A percentile compares a stretch with the other conserved stretches of the same genome.
Evolutionary conservation across 345 rosid species (phyloP).

Genomic region (Pugionium dolabratum): DNA sequence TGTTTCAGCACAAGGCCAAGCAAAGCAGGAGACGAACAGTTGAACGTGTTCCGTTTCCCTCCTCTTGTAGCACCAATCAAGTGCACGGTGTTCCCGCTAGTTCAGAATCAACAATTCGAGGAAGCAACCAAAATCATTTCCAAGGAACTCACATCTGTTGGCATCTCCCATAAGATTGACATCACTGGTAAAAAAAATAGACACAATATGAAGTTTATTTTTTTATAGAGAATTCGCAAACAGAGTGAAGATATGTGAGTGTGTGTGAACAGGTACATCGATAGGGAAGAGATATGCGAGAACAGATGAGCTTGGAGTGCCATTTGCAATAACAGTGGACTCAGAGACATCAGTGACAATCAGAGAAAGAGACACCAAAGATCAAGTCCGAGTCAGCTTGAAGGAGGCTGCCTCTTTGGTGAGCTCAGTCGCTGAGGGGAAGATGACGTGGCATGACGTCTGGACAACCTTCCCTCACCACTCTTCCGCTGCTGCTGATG

Average conservation of each 20-base stretch:
- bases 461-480: slow-evolving; percentile 79
- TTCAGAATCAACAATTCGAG: slow-evolving; percentile 83
- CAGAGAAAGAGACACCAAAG: slow-evolving; percentile 91
- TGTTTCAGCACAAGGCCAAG: slow-evolving; percentile 82
- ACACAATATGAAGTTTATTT: too few relatives aligned
- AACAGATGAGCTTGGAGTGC: slow-evolving; percentile 93
- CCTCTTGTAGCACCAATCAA: slow-evolving; percentile 91
- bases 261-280: slow-evolving; percentile 62
- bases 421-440: slow-evolving; percentile 69
- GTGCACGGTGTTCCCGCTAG: slow-evolving; percentile 93
- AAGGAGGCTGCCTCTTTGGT: slow-evolving; percentile 68
- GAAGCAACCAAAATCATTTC: slow-evolving; percentile 70
- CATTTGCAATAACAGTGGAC: slow-evolving; percentile 91
- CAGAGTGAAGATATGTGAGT: background rate
- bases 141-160: slow-evolving; percentile 68
- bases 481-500: slow-evolving; percentile 58
- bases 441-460: slow-evolving; percentile 66
- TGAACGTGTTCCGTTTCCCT: slow-evolving; percentile 85
- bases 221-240: background rate
- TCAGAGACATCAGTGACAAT: slow-evolving; percentile 69
- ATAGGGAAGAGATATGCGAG: slow-evolving; percentile 95
- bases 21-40: slow-evolving; percentile 86
- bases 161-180: slow-evolving; percentile 89
- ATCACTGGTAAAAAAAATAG: slow-evolving; percentile 53
- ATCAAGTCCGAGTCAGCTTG: slow-evolving; percentile 73